Percentiles rank a stretch among this genome's conserved stretches.
Evolutionary conservation across 2,329 filamentous ascomycete species (phyloP).

Genomic region (Exophiala viscosa): DNA sequence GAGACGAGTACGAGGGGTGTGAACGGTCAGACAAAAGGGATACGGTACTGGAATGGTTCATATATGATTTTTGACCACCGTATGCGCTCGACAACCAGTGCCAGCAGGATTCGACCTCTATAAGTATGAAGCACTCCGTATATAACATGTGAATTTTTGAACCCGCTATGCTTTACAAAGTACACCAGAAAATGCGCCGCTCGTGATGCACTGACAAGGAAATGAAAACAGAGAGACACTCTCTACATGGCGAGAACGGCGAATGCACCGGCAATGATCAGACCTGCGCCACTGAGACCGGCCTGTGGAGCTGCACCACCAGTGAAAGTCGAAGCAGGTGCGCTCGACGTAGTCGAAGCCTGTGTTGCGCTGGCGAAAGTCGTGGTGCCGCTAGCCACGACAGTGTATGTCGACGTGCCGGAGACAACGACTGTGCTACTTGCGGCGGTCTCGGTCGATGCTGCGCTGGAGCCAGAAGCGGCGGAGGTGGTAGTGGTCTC

Average conservation of each 20-base stretch:
- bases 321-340: conserved; percentile 12
- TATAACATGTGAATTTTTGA: too few species aligned
- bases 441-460: not conserved
- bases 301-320: conserved; percentile 18
- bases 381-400: not conserved
- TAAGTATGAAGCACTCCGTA: too few species aligned
- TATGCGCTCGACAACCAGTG: too few species aligned
- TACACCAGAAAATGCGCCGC: too few species aligned
- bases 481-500: conserved; percentile 8
- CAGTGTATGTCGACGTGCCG: conserved; percentile 1
- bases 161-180: too few species aligned
- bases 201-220: too few species aligned
- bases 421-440: conserved; percentile 5
- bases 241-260: conserved; percentile 22
- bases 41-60: too few species aligned
- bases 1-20: too few species aligned
- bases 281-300: conserved; percentile 16
- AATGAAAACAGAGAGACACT: too few species aligned
- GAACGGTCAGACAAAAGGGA: too few species aligned
- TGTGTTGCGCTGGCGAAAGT: not conserved
- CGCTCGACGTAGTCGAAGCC: conserved; percentile 1
- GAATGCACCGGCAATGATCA: conserved; percentile 18
- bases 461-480: not conserved
- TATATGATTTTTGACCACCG: too few species aligned
- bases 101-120: too few species aligned